Conservation (phyloP, 1,139 yeast species). For the Sugiyamaella sp. region DNA sequence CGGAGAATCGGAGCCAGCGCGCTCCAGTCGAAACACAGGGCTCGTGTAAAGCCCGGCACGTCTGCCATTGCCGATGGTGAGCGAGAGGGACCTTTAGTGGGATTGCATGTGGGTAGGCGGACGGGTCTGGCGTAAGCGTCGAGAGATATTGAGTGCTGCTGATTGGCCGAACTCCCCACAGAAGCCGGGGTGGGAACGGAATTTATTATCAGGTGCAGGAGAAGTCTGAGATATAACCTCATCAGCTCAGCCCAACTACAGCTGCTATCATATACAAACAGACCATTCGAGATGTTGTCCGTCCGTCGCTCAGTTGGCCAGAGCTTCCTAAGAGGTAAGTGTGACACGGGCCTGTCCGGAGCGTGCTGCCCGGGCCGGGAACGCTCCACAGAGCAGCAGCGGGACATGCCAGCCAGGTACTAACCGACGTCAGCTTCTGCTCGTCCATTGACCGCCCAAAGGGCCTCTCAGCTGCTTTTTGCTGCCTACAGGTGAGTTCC, state of each 20-base stretch:
- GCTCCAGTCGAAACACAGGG: too few species aligned
- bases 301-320: conserved; percentile 19
- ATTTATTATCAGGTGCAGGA: conserved; percentile 8
- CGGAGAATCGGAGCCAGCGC: too few species aligned
- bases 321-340: conserved; percentile 18
- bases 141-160: conserved; percentile 14
- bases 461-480: conserved; percentile 28
- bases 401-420: too few species aligned
- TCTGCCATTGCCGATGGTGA: too few species aligned
- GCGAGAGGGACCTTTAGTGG: too few species aligned
- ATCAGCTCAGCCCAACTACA: background rate
- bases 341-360: background rate
- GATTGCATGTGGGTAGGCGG: too few species aligned
- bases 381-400: too few species aligned
- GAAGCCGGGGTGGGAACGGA: background rate
- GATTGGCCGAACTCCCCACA: conserved; percentile 17
- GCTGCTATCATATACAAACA: background rate
- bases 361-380: too few species aligned
- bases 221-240: background rate
- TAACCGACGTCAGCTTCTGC: conserved; percentile 21
- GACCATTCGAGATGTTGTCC: conserved; percentile 16
- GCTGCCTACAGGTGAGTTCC: conserved; percentile 26
- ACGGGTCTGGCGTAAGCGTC: too few species aligned
- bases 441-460: conserved; percentile 25
- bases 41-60: too few species aligned